phyloP scores from a whole-genome alignment of 139 green algal species.

The Haematococcus lacustris region DNA sequence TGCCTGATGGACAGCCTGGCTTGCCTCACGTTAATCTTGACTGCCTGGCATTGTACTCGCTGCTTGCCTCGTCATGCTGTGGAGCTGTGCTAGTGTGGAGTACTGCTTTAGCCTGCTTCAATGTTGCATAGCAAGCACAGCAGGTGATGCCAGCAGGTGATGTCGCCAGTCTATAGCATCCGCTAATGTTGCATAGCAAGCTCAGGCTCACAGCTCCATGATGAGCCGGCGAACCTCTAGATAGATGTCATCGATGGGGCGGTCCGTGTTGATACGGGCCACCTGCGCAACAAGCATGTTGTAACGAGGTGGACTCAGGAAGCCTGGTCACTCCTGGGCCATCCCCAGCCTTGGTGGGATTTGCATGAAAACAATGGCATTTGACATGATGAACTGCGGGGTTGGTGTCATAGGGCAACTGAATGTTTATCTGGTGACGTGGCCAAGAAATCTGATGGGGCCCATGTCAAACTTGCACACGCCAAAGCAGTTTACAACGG shows the following conservation, averaged over 20 bases:
- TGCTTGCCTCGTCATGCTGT: no score
- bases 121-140: no score
- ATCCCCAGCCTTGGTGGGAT: not conserved
- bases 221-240: conserved; percentile 4
- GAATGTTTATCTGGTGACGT: not conserved
- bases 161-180: no score
- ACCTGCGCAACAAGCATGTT: conserved; percentile 15
- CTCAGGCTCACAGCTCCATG: conserved; percentile 7
- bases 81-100: no score
- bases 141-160: no score
- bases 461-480: not conserved
- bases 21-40: no score
- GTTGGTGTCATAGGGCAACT: not conserved
- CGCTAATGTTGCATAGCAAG: no score
- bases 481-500: no score
- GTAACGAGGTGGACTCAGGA: not conserved
- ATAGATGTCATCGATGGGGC: conserved; percentile 11
- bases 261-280: conserved; percentile 6
- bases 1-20: no score
- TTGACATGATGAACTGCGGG: not conserved
- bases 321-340: not conserved
- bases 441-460: not conserved
- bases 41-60: no score
- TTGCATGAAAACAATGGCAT: not conserved
- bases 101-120: no score